Evolutionary conservation across 2,329 filamentous ascomycete species (phyloP), one percentile per base, ranked within the genome.

Genomic region (Trichophyton benhamiae): DNA sequence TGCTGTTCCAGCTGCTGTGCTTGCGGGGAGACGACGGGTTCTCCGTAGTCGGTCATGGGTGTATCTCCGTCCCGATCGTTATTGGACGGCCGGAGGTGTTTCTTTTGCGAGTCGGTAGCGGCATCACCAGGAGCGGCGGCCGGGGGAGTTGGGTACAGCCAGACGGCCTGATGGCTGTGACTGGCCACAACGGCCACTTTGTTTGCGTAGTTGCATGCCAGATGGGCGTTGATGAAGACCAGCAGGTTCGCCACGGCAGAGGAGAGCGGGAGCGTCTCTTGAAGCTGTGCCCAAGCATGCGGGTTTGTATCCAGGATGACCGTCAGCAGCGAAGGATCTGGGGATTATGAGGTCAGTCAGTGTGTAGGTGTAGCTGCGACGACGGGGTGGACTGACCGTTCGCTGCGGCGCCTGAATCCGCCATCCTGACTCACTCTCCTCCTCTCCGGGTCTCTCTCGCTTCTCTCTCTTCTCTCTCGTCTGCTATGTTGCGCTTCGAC

Each of bases 251-350:
- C 89, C 63, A 99, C 80, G 64, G 90, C 90, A 69, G 87, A 87
- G 58, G 88, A 88, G 63, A 99, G 83, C 30, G 92, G 85, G 6
- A 97, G 84, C 36, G 83, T 83, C 61, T 84, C 76, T 63, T 86
- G 80, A 52, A 97, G 83, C 63, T 89, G 81, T 5, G 89, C 85
- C 94, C 94, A 96, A 68, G 94, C 91, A 68, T 91, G 88, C 1
- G 94, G 94, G 72, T 99, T 99, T 27, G 92, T 96, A 78, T 99
- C 94, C 77, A 99, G 83, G 70, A 99, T 82, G 69, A 99, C 86
- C 67, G 90, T 87, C 59, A 96, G 84, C 41, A 99, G 85, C 13
- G 92, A 95, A 0, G 94, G 89, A 9, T 83, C 77, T 44, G 81
- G 38, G 25, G 27, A 6, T 6, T 30, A 13, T 8, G 33, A n/a